These are phyloP conservation scores for Erysimum pusillum DNA, from an alignment of 441 rosid species.

Conservation along the genomic window DNA sequence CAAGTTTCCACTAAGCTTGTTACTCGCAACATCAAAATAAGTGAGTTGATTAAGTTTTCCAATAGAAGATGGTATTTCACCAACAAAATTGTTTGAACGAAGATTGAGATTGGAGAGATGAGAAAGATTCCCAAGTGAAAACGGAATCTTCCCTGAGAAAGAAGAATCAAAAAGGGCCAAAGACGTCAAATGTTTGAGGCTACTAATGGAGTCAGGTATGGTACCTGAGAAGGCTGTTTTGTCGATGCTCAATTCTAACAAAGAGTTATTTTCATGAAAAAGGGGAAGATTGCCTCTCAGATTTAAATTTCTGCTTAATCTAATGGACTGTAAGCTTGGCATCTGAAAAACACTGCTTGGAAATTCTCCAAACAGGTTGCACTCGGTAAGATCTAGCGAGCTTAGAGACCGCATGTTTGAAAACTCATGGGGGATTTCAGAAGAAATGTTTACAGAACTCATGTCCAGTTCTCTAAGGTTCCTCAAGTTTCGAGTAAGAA, in stretches of 20 bases:
- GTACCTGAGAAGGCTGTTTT: constrained; percentile 1
- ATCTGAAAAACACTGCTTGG: background rate
- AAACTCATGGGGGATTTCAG: background rate
- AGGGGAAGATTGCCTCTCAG: too few relatives aligned
- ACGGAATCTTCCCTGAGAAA: background rate
- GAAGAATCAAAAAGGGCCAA: background rate
- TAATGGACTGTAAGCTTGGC: background rate
- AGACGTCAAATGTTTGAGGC: constrained; percentile 8
- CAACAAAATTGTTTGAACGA: background rate
- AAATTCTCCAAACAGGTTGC: background rate
- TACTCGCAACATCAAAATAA: background rate
- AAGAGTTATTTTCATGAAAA: background rate
- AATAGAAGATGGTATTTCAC: constrained; percentile 12
- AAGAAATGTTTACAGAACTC: background rate
- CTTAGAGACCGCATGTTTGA: background rate
- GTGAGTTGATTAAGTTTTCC: background rate
- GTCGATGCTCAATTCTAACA: constrained; percentile 3
- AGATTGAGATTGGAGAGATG: background rate
- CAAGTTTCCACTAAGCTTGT: background rate
- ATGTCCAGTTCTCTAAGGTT: background rate
- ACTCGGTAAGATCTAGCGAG: background rate
- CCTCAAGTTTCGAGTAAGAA: background rate
- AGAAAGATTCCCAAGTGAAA: constrained; percentile 11
- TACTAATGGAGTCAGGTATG: constrained; percentile 4
- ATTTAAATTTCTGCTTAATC: too few relatives aligned